These are phyloP conservation scores for Lactifluus piperatus DNA, from an alignment of 768 basidiomycete genomes.

Conservation along the genomic window DNA sequence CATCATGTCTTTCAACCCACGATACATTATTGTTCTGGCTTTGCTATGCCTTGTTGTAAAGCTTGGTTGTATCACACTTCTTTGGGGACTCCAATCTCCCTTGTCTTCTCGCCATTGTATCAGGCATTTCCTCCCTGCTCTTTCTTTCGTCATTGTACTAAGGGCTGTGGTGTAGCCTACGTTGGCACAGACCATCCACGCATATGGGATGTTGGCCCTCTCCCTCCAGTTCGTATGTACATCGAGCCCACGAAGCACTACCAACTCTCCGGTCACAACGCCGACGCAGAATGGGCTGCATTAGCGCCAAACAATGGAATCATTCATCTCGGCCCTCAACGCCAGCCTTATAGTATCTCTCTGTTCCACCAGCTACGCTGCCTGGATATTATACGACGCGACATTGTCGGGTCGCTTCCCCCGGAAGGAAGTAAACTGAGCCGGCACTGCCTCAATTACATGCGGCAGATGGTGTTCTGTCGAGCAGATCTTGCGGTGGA, in stretches of 20 bases:
- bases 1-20: background rate
- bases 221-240: background rate
- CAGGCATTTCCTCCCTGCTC: background rate
- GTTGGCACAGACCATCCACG: background rate
- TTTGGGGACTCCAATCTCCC: background rate
- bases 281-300: constrained; percentile 22
- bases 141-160: background rate
- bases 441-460: constrained; percentile 34
- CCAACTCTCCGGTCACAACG: constrained; percentile 1
- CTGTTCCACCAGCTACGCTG: constrained; percentile 37
- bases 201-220: constrained; percentile 2
- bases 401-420: constrained; percentile 14
- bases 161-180: background rate
- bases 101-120: background rate
- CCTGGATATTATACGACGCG: constrained; percentile 30
- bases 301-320: constrained; percentile 24
- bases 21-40: background rate
- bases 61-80: background rate
- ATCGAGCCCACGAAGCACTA: constrained; percentile 5
- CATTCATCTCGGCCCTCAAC: constrained; percentile 23
- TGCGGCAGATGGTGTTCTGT: constrained; percentile 33
- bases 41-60: background rate
- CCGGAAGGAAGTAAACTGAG: background rate
- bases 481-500: constrained; percentile 29
- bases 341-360: constrained; percentile 28